Conservation (phyloP, 306 rosid species). For the Glycine latifolia region DNA sequence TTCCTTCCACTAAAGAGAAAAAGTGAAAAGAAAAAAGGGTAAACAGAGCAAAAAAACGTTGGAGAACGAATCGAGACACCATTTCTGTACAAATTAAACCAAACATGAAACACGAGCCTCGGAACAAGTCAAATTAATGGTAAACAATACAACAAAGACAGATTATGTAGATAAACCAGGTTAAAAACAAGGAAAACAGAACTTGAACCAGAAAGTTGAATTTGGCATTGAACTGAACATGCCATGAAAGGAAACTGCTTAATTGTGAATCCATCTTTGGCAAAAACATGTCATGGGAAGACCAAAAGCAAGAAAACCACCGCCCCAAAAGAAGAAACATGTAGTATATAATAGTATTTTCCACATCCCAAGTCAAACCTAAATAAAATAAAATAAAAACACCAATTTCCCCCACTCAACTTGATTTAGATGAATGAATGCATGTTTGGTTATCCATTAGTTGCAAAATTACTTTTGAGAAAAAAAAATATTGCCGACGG, state of each 20-base stretch:
- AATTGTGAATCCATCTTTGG: constrained; percentile 5
- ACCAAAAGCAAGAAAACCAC: constrained; percentile 8
- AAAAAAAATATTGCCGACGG: too few relatives aligned
- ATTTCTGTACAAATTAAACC: constrained; percentile 26
- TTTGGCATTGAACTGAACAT: neutral
- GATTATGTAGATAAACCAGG: neutral
- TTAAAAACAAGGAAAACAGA: neutral
- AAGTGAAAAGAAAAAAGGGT: constrained; percentile 26
- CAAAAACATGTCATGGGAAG: neutral
- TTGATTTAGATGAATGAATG: too few relatives aligned
- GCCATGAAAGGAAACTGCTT: constrained; percentile 5
- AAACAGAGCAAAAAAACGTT: constrained; percentile 40
- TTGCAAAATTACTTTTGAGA: too few relatives aligned
- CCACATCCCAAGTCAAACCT: neutral
- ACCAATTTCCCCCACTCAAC: neutral
- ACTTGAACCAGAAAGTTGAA: neutral
- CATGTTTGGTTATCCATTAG: too few relatives aligned
- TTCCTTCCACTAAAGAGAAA: constrained; percentile 41
- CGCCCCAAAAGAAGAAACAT: neutral
- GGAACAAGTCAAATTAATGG: constrained; percentile 9
- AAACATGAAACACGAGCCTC: constrained; percentile 9
- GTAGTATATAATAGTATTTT: neutral
- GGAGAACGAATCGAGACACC: constrained; percentile 36
- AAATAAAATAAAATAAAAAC: neutral
- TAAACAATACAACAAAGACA: constrained; percentile 9